phyloP scores from a whole-genome alignment of 768 basidiomycete species.

The Phlebiopsis flavidoalba region DNA sequence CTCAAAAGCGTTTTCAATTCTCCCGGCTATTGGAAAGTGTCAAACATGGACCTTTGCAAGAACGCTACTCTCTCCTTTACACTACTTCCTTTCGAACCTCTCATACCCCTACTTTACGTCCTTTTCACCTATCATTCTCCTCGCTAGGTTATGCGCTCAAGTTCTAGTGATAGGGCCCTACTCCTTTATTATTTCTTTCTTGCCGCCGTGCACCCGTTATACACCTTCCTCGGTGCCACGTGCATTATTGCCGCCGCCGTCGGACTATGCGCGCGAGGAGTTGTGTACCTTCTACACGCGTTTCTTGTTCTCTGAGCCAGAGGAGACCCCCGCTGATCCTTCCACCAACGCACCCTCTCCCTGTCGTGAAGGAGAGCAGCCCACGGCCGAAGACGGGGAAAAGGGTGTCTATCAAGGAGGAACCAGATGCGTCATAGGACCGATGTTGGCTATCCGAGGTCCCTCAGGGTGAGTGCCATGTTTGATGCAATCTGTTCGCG shows the following conservation, averaged over 20 bases:
- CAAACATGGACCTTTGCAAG: neutral
- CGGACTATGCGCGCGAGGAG: conserved; percentile 15
- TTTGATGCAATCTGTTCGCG: too few species aligned
- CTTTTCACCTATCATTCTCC: conserved; percentile 44
- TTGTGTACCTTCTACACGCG: neutral
- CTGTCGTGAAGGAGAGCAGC: neutral
- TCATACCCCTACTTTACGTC: conserved; percentile 31
- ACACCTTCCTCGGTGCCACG: conserved; percentile 20
- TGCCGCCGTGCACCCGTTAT: conserved; percentile 21
- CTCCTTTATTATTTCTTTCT: conserved; percentile 17
- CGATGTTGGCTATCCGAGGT: neutral
- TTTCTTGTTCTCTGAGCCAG: neutral
- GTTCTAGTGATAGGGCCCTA: conserved; percentile 44
- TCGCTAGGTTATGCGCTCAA: conserved; percentile 35
- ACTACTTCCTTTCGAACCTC: conserved; percentile 13
- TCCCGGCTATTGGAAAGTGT: neutral
- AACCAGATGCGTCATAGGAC: neutral
- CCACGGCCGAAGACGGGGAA: neutral
- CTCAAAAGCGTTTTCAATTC: neutral
- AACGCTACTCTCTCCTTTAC: neutral
- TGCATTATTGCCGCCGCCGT: conserved; percentile 15
- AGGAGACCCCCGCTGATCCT: neutral
- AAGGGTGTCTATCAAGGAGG: conserved; percentile 1
- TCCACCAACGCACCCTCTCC: neutral
- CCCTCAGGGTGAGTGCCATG: too few species aligned